Evolutionary conservation across 2,329 filamentous ascomycete genomes (phyloP).

Genomic region (Apiospora hydei): DNA sequence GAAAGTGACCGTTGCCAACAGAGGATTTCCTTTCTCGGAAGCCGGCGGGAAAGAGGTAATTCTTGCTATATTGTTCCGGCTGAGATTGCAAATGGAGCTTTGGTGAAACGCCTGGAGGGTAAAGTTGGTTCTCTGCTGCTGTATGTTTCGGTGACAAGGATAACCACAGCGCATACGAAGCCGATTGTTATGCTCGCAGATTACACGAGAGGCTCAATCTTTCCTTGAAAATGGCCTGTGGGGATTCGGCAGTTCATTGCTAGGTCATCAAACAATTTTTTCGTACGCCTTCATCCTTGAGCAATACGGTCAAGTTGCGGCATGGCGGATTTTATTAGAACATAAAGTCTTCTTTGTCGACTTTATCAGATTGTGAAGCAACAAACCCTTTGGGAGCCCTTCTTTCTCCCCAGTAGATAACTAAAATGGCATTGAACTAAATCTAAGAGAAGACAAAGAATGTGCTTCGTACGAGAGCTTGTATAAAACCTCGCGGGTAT

Average conservation of each 20-base stretch:
- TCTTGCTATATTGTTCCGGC: background rate
- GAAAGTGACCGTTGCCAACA: background rate
- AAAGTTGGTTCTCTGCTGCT: background rate
- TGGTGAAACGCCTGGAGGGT: background rate
- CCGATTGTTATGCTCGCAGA: no score
- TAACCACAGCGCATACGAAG: background rate
- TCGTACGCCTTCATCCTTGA: background rate
- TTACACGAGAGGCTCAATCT: no score
- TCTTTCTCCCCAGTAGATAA: background rate
- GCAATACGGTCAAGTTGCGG: background rate
- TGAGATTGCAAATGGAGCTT: background rate
- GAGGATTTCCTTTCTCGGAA: background rate
- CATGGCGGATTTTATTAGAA: background rate
- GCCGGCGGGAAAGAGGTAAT: no score
- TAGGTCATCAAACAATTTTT: background rate
- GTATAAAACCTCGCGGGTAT: background rate
- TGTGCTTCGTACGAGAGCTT: background rate
- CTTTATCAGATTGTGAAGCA: background rate
- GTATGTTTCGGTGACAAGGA: background rate
- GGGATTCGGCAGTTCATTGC: background rate
- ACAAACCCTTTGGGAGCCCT: background rate
- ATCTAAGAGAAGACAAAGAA: background rate
- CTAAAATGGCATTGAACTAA: background rate
- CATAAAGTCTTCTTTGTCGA: background rate
- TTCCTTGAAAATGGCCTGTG: background rate